These are phyloP conservation scores for Knufia petricola DNA, from an alignment of 2,329 filamentous ascomycete genomes.

Conservation along the genomic window DNA sequence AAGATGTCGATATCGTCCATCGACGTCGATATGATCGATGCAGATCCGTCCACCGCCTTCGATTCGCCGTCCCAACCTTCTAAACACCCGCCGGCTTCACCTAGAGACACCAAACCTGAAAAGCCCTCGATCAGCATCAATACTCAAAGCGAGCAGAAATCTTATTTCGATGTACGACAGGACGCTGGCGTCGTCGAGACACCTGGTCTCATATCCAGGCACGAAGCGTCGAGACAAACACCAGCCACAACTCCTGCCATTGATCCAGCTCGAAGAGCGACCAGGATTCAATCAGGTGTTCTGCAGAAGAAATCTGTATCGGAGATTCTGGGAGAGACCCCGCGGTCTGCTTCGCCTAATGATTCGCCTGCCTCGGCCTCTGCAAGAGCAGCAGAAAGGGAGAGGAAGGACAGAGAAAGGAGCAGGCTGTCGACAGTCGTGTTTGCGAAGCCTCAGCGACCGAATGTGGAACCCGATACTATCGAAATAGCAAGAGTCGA, in stretches of 20 bases:
- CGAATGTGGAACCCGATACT: slow-evolving; percentile 38
- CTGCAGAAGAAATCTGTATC: slow-evolving; percentile 63
- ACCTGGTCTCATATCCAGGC: slow-evolving; percentile 17
- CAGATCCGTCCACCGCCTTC: slow-evolving; percentile 7
- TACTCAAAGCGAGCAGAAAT: slow-evolving; percentile 12
- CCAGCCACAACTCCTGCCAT: slow-evolving; percentile 25
- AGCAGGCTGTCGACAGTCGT: slow-evolving; percentile 65
- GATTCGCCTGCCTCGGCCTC: slow-evolving; percentile 26
- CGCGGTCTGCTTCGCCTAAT: slow-evolving; percentile 30
- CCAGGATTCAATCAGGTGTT: slow-evolving; percentile 59
- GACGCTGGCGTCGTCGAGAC: slow-evolving; percentile 18
- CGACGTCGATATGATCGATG: slow-evolving; percentile 10
- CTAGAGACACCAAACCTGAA: not conserved
- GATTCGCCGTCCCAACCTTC: slow-evolving; percentile 6
- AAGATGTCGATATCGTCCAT: slow-evolving; percentile 11
- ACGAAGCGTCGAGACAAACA: slow-evolving; percentile 23
- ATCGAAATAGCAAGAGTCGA: slow-evolving; percentile 28
- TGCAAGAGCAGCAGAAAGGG: slow-evolving; percentile 36
- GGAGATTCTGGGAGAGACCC: slow-evolving; percentile 57
- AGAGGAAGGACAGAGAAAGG: slow-evolving; percentile 48
- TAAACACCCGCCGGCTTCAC: slow-evolving; percentile 7
- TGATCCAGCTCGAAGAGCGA: slow-evolving; percentile 50
- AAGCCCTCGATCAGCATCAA: slow-evolving; percentile 18
- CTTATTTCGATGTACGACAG: slow-evolving; percentile 16
- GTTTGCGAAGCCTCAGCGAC: slow-evolving; percentile 58